Percentiles rank a stretch among this genome's conserved stretches.
These are phyloP conservation scores for Cyclospora cayetanensis DNA, from an alignment of 169 alveolate genomes.

Conservation along the genomic window DNA sequence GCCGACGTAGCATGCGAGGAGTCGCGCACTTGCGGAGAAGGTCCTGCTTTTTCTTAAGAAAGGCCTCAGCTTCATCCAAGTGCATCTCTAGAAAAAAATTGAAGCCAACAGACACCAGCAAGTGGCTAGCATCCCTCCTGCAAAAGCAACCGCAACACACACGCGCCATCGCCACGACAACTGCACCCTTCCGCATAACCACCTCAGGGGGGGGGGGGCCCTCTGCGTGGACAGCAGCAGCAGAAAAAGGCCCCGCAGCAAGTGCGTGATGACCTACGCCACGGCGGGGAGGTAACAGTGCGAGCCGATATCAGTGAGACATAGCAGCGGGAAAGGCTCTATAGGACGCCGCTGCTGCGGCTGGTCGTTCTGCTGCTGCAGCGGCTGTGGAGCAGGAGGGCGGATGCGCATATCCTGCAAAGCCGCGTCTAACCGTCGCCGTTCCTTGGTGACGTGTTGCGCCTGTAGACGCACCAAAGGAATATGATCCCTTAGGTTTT, in stretches of 20 bases:
- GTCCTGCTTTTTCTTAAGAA: not conserved
- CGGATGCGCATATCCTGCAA: not conserved
- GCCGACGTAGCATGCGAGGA: no score
- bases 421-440: not conserved
- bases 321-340: not conserved
- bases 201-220: no score
- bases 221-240: not conserved
- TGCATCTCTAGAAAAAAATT: not conserved
- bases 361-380: not conserved
- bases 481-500: not conserved
- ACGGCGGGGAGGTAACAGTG: not conserved
- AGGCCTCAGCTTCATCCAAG: not conserved
- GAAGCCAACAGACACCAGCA: not conserved
- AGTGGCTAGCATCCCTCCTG: not conserved
- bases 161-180: no score
- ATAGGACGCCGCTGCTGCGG: not conserved
- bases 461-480: not conserved
- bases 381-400: not conserved
- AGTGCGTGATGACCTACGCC: not conserved
- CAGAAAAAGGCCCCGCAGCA: not conserved
- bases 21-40: not conserved
- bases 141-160: not conserved
- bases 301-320: not conserved
- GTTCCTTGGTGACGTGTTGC: not conserved
- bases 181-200: no score